Evolutionary conservation across 1,139 yeast genomes (phyloP).

Genomic region (Protomyces macrosporus): DNA sequence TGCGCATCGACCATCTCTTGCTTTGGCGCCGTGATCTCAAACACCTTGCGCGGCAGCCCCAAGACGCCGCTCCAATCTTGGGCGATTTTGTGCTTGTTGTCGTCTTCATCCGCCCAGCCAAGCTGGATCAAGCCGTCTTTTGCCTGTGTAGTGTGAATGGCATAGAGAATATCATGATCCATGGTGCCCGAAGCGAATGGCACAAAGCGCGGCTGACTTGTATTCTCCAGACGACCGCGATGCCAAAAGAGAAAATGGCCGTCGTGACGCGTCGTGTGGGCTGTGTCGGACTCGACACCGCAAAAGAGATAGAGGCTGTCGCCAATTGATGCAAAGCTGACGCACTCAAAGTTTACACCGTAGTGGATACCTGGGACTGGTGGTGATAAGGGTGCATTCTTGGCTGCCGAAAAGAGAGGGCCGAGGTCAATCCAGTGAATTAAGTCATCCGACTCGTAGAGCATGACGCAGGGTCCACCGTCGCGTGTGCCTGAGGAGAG

Average conservation of each 20-base stretch:
- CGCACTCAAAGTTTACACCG: not conserved
- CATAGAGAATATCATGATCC: constrained; percentile 1
- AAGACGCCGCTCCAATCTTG: not conserved
- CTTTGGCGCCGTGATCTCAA: not conserved
- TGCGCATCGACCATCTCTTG: not conserved
- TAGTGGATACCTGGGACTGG: not conserved
- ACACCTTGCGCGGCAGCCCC: not conserved
- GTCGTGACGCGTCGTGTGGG: not conserved
- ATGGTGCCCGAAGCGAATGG: not conserved
- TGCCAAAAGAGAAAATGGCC: not conserved
- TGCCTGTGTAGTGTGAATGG: not conserved
- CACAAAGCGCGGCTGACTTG: not conserved
- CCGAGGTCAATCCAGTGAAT: not conserved
- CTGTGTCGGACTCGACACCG: not conserved
- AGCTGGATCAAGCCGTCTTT: not conserved
- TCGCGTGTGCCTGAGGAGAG: not conserved
- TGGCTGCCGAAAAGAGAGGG: not conserved
- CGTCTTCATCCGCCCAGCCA: not conserved
- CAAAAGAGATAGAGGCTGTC: not conserved
- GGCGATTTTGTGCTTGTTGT: not conserved
- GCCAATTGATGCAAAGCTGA: not conserved
- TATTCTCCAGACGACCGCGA: not conserved
- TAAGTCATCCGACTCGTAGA: not conserved
- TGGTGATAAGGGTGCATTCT: not conserved
- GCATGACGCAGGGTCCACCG: not conserved